Evolutionary conservation across 2,329 filamentous ascomycete species (phyloP).

Genomic region (Celoporthe dispersa): DNA sequence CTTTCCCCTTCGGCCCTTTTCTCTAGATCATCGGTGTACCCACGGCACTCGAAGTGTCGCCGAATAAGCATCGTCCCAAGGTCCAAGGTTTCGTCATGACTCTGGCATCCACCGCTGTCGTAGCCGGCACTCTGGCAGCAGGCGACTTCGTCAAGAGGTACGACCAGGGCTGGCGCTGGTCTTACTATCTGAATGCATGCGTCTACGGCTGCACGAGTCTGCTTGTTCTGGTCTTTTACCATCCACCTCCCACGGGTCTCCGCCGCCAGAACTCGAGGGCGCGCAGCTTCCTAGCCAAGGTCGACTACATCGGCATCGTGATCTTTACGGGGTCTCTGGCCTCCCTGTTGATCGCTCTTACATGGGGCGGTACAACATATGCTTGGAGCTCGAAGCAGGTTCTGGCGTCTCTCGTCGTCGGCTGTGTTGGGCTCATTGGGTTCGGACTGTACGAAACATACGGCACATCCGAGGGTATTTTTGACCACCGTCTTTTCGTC

Average conservation of each 20-base stretch:
- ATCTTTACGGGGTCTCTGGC: conserved; percentile 20
- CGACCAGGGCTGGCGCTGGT: conserved; percentile 22
- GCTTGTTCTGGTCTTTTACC: conserved; percentile 18
- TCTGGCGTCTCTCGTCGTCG: conserved; percentile 12
- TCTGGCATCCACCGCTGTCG: conserved; percentile 16
- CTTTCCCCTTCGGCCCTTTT: not conserved
- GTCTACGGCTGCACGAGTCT: conserved; percentile 17
- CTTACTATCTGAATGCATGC: conserved; percentile 24
- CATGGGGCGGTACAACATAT: conserved; percentile 25
- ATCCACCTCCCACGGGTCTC: conserved; percentile 22
- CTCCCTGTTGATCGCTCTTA: conserved; percentile 14
- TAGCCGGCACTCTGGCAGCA: conserved; percentile 19
- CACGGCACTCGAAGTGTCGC: conserved; percentile 19
- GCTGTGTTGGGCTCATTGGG: conserved; percentile 7
- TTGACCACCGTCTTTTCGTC: conserved; percentile 25
- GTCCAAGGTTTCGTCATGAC: conserved; percentile 18
- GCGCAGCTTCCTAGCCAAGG: not conserved
- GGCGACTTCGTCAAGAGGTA: conserved; percentile 25
- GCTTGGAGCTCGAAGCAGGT: conserved; percentile 20
- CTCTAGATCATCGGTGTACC: conserved; percentile 22
- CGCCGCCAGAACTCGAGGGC: conserved; percentile 12
- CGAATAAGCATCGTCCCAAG: conserved; percentile 19
- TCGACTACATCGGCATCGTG: conserved; percentile 24
- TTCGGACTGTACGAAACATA: conserved; percentile 20
- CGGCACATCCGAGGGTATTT: conserved; percentile 13